phyloP scores from a whole-genome alignment of 768 basidiomycete genomes.

The Boletus subcaerulescens region DNA sequence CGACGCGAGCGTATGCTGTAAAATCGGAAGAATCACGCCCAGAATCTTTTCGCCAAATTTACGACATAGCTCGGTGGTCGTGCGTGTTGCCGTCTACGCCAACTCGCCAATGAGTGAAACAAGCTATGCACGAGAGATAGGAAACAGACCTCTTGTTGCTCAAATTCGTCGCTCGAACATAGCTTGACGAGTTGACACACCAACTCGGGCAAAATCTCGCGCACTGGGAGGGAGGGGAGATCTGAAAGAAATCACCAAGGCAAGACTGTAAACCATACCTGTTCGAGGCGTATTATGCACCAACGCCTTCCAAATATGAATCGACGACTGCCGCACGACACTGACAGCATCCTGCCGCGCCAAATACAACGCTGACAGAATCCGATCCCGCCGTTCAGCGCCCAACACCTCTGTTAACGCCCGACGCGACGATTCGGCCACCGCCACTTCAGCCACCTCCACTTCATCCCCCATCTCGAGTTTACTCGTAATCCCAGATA shows the following conservation, averaged over 20 bases:
- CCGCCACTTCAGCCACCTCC: conserved; percentile 55
- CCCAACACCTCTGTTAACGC: conserved; percentile 89
- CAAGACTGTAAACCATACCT: conserved; percentile 41
- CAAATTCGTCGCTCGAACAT: conserved; percentile 73
- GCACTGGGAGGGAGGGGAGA: conserved; percentile 42
- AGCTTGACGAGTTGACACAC: conserved; percentile 73
- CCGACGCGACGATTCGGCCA: conserved; percentile 77
- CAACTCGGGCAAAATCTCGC: conserved; percentile 88
- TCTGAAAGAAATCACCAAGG: no score
- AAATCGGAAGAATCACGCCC: conserved; percentile 75
- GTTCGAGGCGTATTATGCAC: conserved; percentile 93
- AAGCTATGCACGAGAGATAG: background rate
- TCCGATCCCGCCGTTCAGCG: conserved; percentile 82
- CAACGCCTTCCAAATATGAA: conserved; percentile 97
- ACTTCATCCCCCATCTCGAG: conserved; percentile 73
- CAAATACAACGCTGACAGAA: conserved; percentile 86
- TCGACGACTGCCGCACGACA: conserved; percentile 83
- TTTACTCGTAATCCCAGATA: conserved; percentile 94
- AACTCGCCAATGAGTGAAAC: background rate
- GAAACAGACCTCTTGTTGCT: conserved; percentile 78
- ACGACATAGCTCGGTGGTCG: conserved; percentile 84
- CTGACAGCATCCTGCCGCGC: conserved; percentile 91
- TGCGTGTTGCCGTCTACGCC: conserved; percentile 75
- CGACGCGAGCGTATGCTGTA: conserved; percentile 65
- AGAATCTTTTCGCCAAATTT: conserved; percentile 94